Percentiles rank a stretch among this genome's conserved stretches.
These are phyloP conservation scores for Thalassiosira livingstoniorum DNA, from an alignment of 352 stramenopile species.

Conservation along the genomic window DNA sequence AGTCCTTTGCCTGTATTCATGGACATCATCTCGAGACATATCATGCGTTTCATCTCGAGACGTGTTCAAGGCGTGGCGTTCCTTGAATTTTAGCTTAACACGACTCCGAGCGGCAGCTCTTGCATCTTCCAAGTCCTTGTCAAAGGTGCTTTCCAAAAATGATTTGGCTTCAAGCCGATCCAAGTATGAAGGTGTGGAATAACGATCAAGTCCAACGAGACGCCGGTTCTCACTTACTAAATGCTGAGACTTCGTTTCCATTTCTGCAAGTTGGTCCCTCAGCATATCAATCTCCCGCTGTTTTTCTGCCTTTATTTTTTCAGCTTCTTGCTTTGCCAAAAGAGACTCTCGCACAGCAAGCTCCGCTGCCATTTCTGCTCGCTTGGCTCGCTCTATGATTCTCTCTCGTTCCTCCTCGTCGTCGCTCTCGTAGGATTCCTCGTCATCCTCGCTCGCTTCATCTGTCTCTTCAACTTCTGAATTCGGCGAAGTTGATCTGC, in stretches of 20 bases:
- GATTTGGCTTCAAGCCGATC: constrained; percentile 64
- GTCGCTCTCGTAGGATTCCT: constrained; percentile 27
- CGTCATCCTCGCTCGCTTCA: constrained; percentile 17
- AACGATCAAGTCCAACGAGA: constrained; percentile 24
- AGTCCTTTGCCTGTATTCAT: background rate
- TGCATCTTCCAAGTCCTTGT: constrained; percentile 46
- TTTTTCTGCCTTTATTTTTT: constrained; percentile 70
- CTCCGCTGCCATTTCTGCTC: constrained; percentile 77
- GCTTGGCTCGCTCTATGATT: constrained; percentile 55
- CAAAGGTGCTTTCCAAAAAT: constrained; percentile 61
- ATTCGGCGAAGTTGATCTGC: constrained; percentile 27
- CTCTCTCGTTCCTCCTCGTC: constrained; percentile 50
- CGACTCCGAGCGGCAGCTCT: constrained; percentile 39
- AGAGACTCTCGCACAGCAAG: constrained; percentile 76
- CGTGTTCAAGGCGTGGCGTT: constrained; percentile 42
- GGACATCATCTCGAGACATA: too few species aligned
- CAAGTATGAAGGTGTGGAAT: constrained; percentile 47
- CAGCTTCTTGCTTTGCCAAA: constrained; percentile 69
- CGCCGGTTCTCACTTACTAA: constrained; percentile 51
- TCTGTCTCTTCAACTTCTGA: constrained; percentile 23
- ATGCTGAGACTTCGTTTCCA: constrained; percentile 64
- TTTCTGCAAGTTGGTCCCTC: constrained; percentile 74
- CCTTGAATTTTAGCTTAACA: constrained; percentile 81
- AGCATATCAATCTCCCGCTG: constrained; percentile 76
- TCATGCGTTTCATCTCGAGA: background rate